A percentile compares a stretch with the other conserved stretches of the same genome.
Conservation (phyloP, 257 asterid species). For the Solanum habrochaites region DNA sequence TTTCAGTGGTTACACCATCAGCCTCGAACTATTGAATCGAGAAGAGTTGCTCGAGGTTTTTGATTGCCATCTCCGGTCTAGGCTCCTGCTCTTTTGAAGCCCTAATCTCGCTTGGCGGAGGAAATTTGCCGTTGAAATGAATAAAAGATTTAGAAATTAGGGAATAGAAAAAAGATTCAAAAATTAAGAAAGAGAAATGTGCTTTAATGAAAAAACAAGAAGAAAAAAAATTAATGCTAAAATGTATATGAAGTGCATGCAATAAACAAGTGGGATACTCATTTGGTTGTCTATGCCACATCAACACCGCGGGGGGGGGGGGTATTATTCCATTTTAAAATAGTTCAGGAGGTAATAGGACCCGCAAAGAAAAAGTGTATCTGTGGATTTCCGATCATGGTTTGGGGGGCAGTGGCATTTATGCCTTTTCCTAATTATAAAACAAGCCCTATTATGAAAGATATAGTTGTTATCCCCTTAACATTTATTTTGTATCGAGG, state of each 20-base stretch:
- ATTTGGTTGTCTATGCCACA: background rate
- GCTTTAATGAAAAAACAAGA: background rate
- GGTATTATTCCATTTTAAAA: background rate
- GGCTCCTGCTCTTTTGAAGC: background rate
- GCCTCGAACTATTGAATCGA: background rate
- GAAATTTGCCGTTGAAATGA: background rate
- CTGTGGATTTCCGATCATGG: background rate
- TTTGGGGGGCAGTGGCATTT: background rate
- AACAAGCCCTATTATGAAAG: background rate
- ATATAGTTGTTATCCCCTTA: background rate
- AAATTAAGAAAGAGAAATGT: background rate
- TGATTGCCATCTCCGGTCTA: background rate
- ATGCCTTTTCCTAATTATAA: background rate
- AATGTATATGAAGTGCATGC: background rate
- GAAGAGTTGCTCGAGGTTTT: background rate
- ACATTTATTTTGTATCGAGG: background rate
- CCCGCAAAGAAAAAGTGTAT: background rate
- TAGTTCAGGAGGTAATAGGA: background rate
- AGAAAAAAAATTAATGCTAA: background rate
- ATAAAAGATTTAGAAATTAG: background rate
- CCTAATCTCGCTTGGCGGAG: background rate
- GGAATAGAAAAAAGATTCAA: background rate
- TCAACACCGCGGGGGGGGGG: background rate
- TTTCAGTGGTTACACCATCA: background rate
- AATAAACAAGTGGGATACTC: background rate